Evolutionary conservation across 1,139 yeast species (phyloP).

Genomic region (Meyerozyma carpophila): DNA sequence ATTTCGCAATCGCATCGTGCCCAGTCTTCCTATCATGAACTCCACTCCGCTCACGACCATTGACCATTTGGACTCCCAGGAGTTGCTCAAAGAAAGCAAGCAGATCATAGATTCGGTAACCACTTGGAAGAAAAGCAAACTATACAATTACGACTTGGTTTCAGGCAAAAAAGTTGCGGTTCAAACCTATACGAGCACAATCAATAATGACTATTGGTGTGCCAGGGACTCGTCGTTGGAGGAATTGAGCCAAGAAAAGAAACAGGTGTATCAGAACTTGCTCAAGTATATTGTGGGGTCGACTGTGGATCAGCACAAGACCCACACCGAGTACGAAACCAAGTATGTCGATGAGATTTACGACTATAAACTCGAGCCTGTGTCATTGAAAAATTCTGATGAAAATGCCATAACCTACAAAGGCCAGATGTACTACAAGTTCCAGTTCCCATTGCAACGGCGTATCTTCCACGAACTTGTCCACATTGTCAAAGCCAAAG

Average conservation of each 20-base stretch:
- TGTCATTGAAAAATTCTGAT: slow-evolving; percentile 4
- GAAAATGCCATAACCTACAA: slow-evolving; percentile 12
- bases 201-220: slow-evolving; percentile 17
- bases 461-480: slow-evolving; percentile 61
- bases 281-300: slow-evolving; percentile 11
- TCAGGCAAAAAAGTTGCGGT: slow-evolving; percentile 3
- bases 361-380: slow-evolving; percentile 16
- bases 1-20: not conserved
- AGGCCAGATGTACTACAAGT: slow-evolving; percentile 37
- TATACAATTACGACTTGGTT: slow-evolving; percentile 5
- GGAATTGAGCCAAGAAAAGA: slow-evolving; percentile 9
- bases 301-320: slow-evolving; percentile 2
- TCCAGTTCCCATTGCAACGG: slow-evolving; percentile 43
- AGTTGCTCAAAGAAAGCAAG: slow-evolving; percentile 4
- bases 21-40: not conserved
- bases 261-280: not conserved
- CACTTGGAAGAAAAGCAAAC: slow-evolving; percentile 12
- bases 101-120: slow-evolving; percentile 6
- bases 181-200: slow-evolving; percentile 11
- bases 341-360: slow-evolving; percentile 28
- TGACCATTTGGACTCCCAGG: slow-evolving; percentile 3
- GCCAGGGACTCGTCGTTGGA: slow-evolving; percentile 16
- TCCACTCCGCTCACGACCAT: slow-evolving; percentile 5
- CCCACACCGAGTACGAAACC: slow-evolving; percentile 24
- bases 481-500: slow-evolving; percentile 32